phyloP scores from a whole-genome alignment of 345 rosid species.

The Rubroshorea leprosula region DNA sequence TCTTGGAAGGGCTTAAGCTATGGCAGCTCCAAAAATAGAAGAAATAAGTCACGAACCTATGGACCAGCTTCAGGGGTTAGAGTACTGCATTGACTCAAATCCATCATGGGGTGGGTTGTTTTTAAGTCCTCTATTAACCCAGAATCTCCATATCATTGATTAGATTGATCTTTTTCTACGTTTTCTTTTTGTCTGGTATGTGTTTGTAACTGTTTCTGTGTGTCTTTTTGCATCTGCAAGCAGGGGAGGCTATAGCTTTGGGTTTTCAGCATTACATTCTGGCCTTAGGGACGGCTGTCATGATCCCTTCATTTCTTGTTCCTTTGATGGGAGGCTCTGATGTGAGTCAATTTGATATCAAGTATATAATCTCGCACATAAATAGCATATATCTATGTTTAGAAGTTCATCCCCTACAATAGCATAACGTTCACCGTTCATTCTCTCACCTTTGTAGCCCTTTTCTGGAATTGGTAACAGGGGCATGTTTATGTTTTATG shows the following conservation, averaged over 20 bases:
- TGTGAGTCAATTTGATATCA: conserved; percentile 39
- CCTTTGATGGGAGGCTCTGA: conserved; percentile 93
- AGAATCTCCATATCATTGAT: neutral
- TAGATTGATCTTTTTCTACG: neutral
- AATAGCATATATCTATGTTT: too few relatives aligned
- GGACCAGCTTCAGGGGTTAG: conserved; percentile 99
- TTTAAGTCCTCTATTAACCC: neutral
- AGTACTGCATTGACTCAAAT: conserved; percentile 97
- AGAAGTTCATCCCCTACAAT: too few relatives aligned
- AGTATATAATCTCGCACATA: neutral
- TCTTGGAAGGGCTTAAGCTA: conserved; percentile 21
- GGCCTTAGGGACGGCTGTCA: conserved; percentile 95
- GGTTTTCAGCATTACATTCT: conserved; percentile 94
- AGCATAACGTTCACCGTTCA: too few relatives aligned
- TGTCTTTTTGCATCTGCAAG: conserved; percentile 17
- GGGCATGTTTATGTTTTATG: too few relatives aligned
- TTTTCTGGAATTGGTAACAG: too few relatives aligned
- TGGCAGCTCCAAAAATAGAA: conserved; percentile 87
- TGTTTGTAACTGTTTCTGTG: neutral
- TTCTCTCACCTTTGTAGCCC: too few relatives aligned
- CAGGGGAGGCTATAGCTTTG: conserved; percentile 92
- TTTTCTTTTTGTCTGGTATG: neutral
- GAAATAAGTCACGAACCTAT: conserved; percentile 84
- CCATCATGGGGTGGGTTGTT: conserved; percentile 83
- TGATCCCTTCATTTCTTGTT: conserved; percentile 98